Base-by-base conservation (phyloP, 2,329 filamentous ascomycete genomes). In the Emmonsia crescens region DNA sequence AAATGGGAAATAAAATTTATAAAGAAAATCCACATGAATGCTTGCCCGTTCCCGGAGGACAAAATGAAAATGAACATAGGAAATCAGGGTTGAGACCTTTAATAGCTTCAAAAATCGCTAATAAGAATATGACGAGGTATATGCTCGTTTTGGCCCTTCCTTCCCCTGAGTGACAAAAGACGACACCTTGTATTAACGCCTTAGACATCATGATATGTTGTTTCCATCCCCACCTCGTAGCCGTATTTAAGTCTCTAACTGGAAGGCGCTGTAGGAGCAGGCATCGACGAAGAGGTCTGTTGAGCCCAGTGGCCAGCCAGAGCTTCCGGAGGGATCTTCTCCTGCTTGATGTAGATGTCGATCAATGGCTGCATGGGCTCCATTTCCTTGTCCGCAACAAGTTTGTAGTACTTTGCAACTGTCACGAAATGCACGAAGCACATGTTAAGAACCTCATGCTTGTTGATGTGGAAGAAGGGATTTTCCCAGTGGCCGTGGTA, bases 301-400 rank as follows among this genome's bases (percentile, higher is more conserved):
- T 75, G 73, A 57, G 73, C 71, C 76, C 76, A 76, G 66, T 77
- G 74, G 61, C 76, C 74, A 27, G 75, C 74, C 44, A 76, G 68
- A 14, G 78, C 78, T 69, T 89, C 88, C 14, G 85, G 84, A 1
- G 91, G 91, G 68, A 97, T 89, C 31, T 92, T 89, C 63, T 92
- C 91, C 71, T 93, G 93, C 65, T 87, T 87, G 31, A 91, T 86
- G 88, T 92, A 96, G 56, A 96, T 82, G 70, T 96, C 91, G 68
- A 97, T 89, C 68, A 97, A 78, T 31, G 90, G 91, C 78, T 95
- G 90, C 91, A 97, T 96, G 27, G 93, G 93, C 80, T 96, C 92
- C 69, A 95, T 83, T 76, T 96, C 93, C 70, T 91, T 88, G 63
- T 91, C 90, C 67, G 88, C 88, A 64, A 97, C 83, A 78, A 97